Evolutionary conservation across 805 yeast species (phyloP).

Genomic region (Kluyveromyces siamensis): DNA sequence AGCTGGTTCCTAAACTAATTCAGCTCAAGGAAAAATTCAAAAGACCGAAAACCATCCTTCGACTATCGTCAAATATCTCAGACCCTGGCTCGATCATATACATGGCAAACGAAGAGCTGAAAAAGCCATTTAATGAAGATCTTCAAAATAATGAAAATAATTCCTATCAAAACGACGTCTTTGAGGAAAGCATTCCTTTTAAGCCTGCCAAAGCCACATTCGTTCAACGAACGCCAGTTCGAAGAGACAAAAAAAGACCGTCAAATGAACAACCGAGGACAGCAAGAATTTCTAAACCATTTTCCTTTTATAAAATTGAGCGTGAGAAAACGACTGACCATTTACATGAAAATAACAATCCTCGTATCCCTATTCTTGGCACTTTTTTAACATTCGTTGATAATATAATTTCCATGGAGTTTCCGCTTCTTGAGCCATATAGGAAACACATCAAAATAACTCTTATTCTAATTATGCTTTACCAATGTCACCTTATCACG

Average conservation of each 20-base stretch:
- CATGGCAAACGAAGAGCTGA: background rate
- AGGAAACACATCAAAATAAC: conserved; percentile 1
- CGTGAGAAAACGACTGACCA: background rate
- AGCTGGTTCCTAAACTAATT: background rate
- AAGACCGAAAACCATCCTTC: background rate
- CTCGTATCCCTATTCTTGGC: background rate
- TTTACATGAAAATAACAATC: background rate
- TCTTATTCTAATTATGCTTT: background rate
- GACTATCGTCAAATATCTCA: background rate
- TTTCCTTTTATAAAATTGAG: background rate
- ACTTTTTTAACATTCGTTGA: background rate
- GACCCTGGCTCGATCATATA: background rate
- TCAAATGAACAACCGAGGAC: background rate
- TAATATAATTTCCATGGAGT: background rate
- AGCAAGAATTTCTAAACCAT: background rate
- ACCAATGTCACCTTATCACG: background rate
- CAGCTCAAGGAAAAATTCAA: background rate
- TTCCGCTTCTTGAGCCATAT: conserved; percentile 1
- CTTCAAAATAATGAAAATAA: background rate
- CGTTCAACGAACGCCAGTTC: background rate
- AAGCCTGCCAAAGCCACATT: background rate
- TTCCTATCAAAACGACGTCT: background rate
- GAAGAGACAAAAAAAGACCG: background rate
- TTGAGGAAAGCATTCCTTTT: background rate
- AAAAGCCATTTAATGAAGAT: background rate